Percentiles rank a stretch among this genome's conserved stretches.
phyloP scores from a whole-genome alignment of 331 rosid species.

The Ulmus americana region DNA sequence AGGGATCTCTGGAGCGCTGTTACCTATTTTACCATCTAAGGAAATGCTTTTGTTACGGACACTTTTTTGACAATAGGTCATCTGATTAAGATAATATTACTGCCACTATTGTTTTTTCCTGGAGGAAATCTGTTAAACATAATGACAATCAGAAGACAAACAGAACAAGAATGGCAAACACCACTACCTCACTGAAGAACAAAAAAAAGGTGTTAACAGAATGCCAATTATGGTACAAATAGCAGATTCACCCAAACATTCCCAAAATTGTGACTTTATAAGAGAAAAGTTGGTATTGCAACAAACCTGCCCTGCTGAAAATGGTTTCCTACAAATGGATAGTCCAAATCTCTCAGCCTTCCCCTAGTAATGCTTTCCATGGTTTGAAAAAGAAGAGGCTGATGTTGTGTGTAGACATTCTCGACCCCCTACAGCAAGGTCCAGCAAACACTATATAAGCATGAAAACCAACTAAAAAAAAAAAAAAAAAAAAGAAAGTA shows the following conservation, averaged over 20 bases:
- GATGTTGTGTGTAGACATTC: slow-evolving; percentile 95
- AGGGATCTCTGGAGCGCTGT: too few relatives aligned
- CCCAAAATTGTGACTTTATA: not conserved
- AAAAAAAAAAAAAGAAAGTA: slow-evolving; percentile 13
- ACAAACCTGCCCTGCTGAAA: slow-evolving; percentile 93
- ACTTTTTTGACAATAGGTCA: too few relatives aligned
- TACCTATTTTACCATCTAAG: too few relatives aligned
- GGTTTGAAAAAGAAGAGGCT: slow-evolving; percentile 83
- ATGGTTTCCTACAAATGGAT: slow-evolving; percentile 80
- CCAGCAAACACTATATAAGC: slow-evolving; percentile 18
- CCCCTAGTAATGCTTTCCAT: slow-evolving; percentile 93
- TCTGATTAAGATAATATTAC: too few relatives aligned
- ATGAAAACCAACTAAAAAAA: slow-evolving; percentile 16
- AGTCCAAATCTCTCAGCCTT: slow-evolving; percentile 84
- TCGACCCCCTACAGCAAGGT: slow-evolving; percentile 66
- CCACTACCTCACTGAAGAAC: too few relatives aligned
- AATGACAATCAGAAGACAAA: too few relatives aligned
- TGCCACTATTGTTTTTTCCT: too few relatives aligned
- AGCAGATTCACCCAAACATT: not conserved
- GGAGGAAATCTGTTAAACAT: too few relatives aligned
- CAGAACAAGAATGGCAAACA: too few relatives aligned
- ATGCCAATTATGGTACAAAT: not conserved
- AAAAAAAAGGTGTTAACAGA: not conserved
- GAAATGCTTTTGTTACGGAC: too few relatives aligned
- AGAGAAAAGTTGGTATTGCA: slow-evolving; percentile 18